Evolutionary conservation across 1,284 basidiomycete species (phyloP).

Genomic region (Polyporus tsugae): DNA sequence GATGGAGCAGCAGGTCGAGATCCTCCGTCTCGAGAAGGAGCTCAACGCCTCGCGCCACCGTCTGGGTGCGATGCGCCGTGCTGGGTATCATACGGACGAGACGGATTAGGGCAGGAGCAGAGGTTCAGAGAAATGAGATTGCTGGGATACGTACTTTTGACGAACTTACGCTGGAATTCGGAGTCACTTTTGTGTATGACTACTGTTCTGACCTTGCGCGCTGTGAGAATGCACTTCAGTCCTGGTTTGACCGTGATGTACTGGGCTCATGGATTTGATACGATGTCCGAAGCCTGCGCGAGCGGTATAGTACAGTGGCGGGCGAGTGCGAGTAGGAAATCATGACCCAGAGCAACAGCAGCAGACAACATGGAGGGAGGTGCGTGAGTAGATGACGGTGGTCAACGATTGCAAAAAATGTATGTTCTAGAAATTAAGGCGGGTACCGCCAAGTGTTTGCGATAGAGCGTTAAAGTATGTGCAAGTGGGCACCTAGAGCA

Average conservation of each 20-base stretch:
- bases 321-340: constrained; percentile 14
- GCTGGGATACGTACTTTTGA: background rate
- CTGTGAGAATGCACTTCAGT: constrained; percentile 10
- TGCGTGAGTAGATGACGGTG: constrained; percentile 6
- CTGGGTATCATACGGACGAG: constrained; percentile 88
- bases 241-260: constrained; percentile 6
- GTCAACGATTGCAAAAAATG: constrained; percentile 5
- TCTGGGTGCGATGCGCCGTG: constrained; percentile 90
- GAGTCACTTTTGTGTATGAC: constrained; percentile 17
- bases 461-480: constrained; percentile 14
- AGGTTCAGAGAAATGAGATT: constrained; percentile 8
- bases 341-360: constrained; percentile 22
- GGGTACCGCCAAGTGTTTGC: constrained; percentile 14
- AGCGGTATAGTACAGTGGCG: constrained; percentile 23
- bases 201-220: constrained; percentile 8
- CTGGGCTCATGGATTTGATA: constrained; percentile 14
- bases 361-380: constrained; percentile 14
- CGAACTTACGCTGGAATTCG: constrained; percentile 7
- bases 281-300: constrained; percentile 12
- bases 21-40: constrained; percentile 96
- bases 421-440: constrained; percentile 22
- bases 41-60: constrained; percentile 87
- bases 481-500: constrained; percentile 11
- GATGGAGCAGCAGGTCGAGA: constrained; percentile 99
- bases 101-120: constrained; percentile 34